These are phyloP conservation scores for Tetratostichococcus sp. DNA, from an alignment of 139 green algal genomes.

Conservation along the genomic window DNA sequence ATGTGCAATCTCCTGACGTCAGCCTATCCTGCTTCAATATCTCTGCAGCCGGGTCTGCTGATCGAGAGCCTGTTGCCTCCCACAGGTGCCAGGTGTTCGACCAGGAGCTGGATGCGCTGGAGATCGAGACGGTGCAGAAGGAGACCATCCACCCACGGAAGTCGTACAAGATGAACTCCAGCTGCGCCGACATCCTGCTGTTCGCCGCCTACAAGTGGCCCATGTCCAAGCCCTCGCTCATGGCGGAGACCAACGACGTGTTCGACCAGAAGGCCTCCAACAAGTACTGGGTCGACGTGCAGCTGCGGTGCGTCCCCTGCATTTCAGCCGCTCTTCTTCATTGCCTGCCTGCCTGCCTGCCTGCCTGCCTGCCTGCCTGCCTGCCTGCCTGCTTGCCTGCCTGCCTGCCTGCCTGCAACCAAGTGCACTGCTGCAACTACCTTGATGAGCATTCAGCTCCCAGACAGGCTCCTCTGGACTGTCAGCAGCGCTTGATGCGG, in stretches of 20 bases:
- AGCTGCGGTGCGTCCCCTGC: conserved; percentile 48
- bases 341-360: too few relatives aligned
- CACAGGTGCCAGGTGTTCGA: conserved; percentile 81
- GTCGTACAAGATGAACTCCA: conserved; percentile 98
- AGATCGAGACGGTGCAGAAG: conserved; percentile 99
- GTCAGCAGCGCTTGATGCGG: not conserved
- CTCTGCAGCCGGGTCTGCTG: too few relatives aligned
- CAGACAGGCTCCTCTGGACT: too few relatives aligned
- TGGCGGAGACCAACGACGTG: conserved; percentile 92
- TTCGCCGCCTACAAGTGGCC: conserved; percentile 97
- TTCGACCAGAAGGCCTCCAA: conserved; percentile 95
- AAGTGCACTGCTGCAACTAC: too few relatives aligned
- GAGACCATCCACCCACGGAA: conserved; percentile 99
- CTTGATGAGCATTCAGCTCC: not conserved
- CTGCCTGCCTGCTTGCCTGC: too few relatives aligned
- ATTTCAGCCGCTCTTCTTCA: too few relatives aligned
- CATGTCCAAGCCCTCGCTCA: conserved; percentile 90
- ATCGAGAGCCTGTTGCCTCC: not conserved
- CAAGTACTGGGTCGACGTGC: conserved; percentile 98
- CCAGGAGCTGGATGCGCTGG: conserved; percentile 98
- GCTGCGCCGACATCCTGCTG: conserved; percentile 93
- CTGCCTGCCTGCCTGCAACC: too few relatives aligned
- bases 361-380: too few relatives aligned
- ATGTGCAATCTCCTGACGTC: too few relatives aligned
- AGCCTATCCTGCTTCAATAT: too few relatives aligned